These are phyloP conservation scores for Saccharum officinarum DNA, from an alignment of 176 grass and related monocot species.

Conservation along the genomic window DNA sequence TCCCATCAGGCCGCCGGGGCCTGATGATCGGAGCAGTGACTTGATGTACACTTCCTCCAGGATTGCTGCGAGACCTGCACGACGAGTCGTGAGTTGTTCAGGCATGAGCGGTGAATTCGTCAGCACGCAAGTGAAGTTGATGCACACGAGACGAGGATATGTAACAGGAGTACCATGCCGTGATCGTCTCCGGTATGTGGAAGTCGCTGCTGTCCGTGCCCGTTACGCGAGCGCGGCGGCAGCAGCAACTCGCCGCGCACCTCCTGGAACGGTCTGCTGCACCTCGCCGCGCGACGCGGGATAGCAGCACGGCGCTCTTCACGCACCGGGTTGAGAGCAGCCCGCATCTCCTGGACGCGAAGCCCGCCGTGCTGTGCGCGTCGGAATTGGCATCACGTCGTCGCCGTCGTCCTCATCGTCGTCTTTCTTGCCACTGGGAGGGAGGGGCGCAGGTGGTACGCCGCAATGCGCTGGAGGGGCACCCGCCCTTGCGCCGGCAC, in stretches of 20 bases:
- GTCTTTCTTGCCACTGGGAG: constrained; percentile 7
- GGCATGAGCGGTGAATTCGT: neutral
- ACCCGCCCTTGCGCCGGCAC: neutral
- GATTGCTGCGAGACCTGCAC: constrained; percentile 45
- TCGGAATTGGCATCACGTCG: constrained; percentile 34
- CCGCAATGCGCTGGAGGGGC: constrained; percentile 16
- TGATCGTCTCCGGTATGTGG: constrained; percentile 1
- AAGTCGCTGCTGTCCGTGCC: neutral
- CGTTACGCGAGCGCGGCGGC: constrained; percentile 27
- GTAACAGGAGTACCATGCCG: constrained; percentile 18
- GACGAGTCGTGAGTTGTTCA: neutral
- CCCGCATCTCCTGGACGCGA: constrained; percentile 58
- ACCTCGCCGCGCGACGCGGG: neutral
- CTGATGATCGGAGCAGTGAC: constrained; percentile 32
- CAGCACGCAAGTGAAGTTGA: neutral
- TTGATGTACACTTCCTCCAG: constrained; percentile 68
- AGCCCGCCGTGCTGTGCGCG: constrained; percentile 42
- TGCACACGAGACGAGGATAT: neutral
- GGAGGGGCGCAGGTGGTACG: neutral
- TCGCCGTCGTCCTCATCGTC: too few relatives aligned
- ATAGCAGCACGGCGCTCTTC: constrained; percentile 43
- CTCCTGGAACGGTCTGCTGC: neutral
- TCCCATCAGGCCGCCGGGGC: neutral
- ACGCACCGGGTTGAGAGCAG: constrained; percentile 60
- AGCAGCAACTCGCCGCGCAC: constrained; percentile 14